A percentile compares a stretch with the other conserved stretches of the same genome.
These are phyloP conservation scores for Diaporthe citri DNA, from an alignment of 2,329 filamentous ascomycete genomes.

Conservation along the genomic window DNA sequence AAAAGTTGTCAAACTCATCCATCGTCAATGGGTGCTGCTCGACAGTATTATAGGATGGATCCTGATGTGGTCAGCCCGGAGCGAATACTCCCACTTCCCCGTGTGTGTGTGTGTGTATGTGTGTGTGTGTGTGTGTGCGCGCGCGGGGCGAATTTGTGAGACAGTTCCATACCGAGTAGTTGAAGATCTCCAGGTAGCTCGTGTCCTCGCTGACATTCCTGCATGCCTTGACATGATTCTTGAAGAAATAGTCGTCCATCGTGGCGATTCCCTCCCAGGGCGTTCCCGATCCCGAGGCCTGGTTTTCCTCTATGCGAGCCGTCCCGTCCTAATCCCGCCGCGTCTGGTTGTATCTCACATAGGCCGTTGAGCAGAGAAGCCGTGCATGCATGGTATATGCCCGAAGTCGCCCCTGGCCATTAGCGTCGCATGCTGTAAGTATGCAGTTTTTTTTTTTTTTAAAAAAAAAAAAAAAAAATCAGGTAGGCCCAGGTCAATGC, in stretches of 20 bases:
- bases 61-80: constrained; percentile 50
- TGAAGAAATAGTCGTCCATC: constrained; percentile 73
- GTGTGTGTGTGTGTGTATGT: neutral
- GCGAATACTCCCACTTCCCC: no score
- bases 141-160: constrained; percentile 3
- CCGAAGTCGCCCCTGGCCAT: constrained; percentile 17
- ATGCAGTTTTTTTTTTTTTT: no score
- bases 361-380: neutral
- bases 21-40: constrained; percentile 65
- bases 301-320: constrained; percentile 7
- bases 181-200: constrained; percentile 69
- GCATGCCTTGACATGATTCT: constrained; percentile 61
- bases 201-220: constrained; percentile 64
- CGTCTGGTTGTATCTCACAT: constrained; percentile 8
- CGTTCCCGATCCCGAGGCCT: neutral
- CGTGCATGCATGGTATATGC: constrained; percentile 25
- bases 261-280: neutral
- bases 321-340: constrained; percentile 17
- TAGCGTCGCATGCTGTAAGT: constrained; percentile 13
- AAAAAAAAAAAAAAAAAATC: neutral
- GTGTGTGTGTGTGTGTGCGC: neutral
- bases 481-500: neutral
- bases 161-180: constrained; percentile 64
- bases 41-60: constrained; percentile 61
- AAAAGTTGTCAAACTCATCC: constrained; percentile 71